These are phyloP conservation scores for Pseudogymnoascus sp. DNA, from an alignment of 2,329 filamentous ascomycete genomes.

Conservation along the genomic window DNA sequence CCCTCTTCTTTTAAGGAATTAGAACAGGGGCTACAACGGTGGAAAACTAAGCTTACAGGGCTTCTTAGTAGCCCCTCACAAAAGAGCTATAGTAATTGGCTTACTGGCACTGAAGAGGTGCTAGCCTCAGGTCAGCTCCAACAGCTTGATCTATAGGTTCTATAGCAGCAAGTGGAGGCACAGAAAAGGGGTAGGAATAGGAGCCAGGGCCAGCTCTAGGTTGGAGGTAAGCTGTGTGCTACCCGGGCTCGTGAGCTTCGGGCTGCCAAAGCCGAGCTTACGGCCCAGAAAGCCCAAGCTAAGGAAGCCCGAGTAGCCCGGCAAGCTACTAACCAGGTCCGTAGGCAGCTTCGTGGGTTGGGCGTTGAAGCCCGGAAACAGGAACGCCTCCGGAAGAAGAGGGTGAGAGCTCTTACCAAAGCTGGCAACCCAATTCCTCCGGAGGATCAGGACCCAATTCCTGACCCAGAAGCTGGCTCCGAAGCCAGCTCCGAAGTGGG, in stretches of 20 bases:
- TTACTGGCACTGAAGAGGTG: background rate
- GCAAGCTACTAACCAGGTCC: too few relatives aligned
- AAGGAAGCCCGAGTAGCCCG: too few relatives aligned
- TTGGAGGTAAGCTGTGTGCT: background rate
- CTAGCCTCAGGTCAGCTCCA: background rate
- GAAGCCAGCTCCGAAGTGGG: too few relatives aligned
- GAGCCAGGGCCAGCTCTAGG: background rate
- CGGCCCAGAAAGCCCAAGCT: background rate
- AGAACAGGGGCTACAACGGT: too few relatives aligned
- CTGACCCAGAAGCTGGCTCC: too few relatives aligned
- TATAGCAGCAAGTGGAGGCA: background rate
- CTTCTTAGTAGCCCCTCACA: background rate
- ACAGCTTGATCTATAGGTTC: background rate
- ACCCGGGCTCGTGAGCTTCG: background rate
- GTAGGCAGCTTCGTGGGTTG: too few relatives aligned
- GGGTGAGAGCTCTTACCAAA: too few relatives aligned
- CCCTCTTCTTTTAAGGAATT: background rate
- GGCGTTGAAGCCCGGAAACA: too few relatives aligned
- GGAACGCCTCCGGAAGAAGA: too few relatives aligned
- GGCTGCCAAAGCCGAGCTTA: background rate
- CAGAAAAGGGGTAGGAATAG: background rate
- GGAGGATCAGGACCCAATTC: too few relatives aligned
- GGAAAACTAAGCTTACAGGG: conserved; percentile 11
- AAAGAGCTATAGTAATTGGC: background rate
- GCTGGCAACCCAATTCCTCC: too few relatives aligned